Percentiles rank a stretch among this genome's conserved stretches.
Evolutionary conservation across 2,329 filamentous ascomycete genomes (phyloP).

Genomic region (Sporothrix variecibatus): DNA sequence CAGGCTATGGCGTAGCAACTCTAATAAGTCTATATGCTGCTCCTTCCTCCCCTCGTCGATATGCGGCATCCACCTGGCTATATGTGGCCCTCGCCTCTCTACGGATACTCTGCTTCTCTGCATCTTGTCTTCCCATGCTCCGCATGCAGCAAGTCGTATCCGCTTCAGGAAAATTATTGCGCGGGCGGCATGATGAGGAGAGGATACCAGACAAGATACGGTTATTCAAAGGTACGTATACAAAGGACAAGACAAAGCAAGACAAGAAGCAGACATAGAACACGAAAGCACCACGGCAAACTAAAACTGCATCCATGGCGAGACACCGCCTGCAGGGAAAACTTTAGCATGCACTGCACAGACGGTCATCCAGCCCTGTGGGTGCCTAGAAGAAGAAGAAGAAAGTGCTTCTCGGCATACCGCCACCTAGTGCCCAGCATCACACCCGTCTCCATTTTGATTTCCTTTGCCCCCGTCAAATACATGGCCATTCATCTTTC

Average conservation of each 20-base stretch:
- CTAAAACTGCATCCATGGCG: neutral
- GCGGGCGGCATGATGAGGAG: neutral
- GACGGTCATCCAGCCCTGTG: neutral
- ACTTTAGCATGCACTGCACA: neutral
- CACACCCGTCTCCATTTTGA: neutral
- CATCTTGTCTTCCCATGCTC: neutral
- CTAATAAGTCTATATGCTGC: neutral
- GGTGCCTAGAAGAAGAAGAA: neutral
- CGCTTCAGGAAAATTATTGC: neutral
- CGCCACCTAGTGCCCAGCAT: neutral
- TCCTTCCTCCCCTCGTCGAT: neutral
- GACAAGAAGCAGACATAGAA: neutral
- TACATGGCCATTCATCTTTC: neutral
- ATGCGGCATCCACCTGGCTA: neutral
- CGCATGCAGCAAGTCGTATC: constrained; percentile 10
- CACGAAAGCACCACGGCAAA: neutral
- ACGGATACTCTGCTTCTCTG: neutral
- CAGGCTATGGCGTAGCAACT: neutral
- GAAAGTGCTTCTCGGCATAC: neutral
- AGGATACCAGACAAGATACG: neutral
- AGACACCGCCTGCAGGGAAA: neutral
- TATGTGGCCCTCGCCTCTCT: neutral
- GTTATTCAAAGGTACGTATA: neutral
- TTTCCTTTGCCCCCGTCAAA: neutral
- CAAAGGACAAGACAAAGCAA: neutral